Evolutionary conservation across 2,329 filamentous ascomycete species (phyloP), one percentile per base, ranked within the genome.

Genomic region (Sarocladium brachiariae): DNA sequence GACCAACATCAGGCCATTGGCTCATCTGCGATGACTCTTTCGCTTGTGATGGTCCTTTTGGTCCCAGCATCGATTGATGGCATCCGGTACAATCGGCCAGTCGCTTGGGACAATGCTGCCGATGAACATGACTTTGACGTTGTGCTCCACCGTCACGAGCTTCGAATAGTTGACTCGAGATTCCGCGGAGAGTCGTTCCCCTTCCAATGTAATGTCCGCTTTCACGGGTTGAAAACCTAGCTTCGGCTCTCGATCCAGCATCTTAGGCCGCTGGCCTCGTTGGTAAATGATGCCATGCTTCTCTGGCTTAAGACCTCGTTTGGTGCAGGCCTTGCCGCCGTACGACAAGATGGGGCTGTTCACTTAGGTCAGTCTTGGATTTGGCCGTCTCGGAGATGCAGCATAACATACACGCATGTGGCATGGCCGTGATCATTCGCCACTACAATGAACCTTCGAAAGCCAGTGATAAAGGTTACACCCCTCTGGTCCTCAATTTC

Each of bases 81-180:
- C 75, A 2, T 68, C 60, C 7, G 57, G 57, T 25, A 79, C 70
- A 8, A 63, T 63, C 2, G 58, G 51, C 43, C 43, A 47, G 25
- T 47, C 43, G 25, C 14, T 8, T 13, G 43, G 10, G n/a, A 21
- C 24, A 14, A 81, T 66, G 4, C 62, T 58, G n/a, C 78, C 78
- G 49, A 82, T 74, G 57, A 81, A 80, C 56, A 74, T 69, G n/a
- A 81, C 75, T 41, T 69, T 72, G 56, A 74, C 65, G 56, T 82
- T 82, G 63, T 81, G 78, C 59, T 81, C 76, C 23, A 82, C 67
- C 2, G 76, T 78, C 24, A 72, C 68, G 5, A 77, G 64, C 54
- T 81, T 81, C 4, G 75, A 73, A 60, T 81, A 81, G 62, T 81
- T 80, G 55, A 80, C 70, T 4, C 78, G 72, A 11, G 78, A 82